Conservation (phyloP, 257 asterid genomes). For the Scutellaria baicalensis region DNA sequence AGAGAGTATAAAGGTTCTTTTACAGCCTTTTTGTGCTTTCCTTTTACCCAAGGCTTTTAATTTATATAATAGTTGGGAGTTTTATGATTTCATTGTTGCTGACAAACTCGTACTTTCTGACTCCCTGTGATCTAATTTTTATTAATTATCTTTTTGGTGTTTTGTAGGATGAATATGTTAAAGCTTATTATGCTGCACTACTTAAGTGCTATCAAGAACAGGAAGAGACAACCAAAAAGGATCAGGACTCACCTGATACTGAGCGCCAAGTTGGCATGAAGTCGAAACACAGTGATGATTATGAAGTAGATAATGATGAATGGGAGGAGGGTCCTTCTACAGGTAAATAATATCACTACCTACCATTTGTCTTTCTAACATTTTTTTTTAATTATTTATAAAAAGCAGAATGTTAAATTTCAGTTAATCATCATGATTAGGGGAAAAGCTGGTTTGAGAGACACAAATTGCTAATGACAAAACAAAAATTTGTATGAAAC, state of each 20-base stretch:
- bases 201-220: constrained; percentile 56
- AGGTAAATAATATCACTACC: constrained; percentile 34
- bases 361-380: neutral
- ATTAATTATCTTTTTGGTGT: neutral
- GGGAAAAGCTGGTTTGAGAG: neutral
- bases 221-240: constrained; percentile 44
- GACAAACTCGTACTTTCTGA: neutral
- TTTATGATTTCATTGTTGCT: neutral
- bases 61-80: neutral
- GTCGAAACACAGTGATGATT: constrained; percentile 53
- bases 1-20: constrained; percentile 53
- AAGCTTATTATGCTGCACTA: constrained; percentile 86
- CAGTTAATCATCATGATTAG: neutral
- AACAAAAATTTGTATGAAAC: neutral
- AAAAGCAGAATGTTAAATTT: neutral
- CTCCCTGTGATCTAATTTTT: neutral
- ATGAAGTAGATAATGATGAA: constrained; percentile 58
- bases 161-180: constrained; percentile 65
- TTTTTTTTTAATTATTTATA: neutral
- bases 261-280: constrained; percentile 86
- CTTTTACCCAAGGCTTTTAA: neutral
- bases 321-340: constrained; percentile 80
- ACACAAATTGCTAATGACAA: neutral
- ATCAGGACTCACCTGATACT: constrained; percentile 26
- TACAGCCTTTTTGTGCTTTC: neutral